Conservation (phyloP, 768 basidiomycete genomes). For the Fomitopsis pulvina region DNA sequence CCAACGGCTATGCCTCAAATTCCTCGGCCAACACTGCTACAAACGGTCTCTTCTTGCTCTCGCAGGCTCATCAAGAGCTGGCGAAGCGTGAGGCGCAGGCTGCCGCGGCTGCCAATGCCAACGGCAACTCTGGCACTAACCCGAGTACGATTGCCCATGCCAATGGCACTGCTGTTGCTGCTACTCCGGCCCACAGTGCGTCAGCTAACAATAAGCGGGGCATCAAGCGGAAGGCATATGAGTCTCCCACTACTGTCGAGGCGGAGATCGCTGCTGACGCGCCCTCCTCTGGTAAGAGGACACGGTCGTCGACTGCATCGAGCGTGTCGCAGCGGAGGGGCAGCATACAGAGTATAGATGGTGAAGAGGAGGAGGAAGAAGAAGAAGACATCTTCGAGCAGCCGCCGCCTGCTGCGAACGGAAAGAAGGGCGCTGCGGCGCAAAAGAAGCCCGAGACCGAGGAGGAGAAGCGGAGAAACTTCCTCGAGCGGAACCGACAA, state of each 20-base stretch:
- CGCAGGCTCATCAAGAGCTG: conserved; percentile 93
- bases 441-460: conserved; percentile 89
- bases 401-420: conserved; percentile 4
- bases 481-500: conserved; percentile 95
- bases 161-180: neutral
- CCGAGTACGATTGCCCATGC: neutral
- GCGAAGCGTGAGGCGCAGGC: conserved; percentile 86
- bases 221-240: conserved; percentile 60
- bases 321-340: conserved; percentile 17
- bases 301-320: conserved; percentile 29
- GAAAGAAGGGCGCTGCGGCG: conserved; percentile 23
- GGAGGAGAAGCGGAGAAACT: conserved; percentile 96
- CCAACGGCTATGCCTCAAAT: conserved; percentile 33
- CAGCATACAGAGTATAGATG: conserved; percentile 20
- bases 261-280: conserved; percentile 8
- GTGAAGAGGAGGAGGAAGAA: conserved; percentile 30
- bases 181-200: conserved; percentile 12
- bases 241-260: conserved; percentile 20
- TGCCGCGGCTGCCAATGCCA: conserved; percentile 23
- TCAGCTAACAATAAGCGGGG: conserved; percentile 43
- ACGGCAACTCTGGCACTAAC: conserved; percentile 6
- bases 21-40: conserved; percentile 65
- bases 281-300: conserved; percentile 24
- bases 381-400: conserved; percentile 25
- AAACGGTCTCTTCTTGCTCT: conserved; percentile 89